Conservation (phyloP, 352 stramenopile genomes). For the Phytophthora melonis region DNA sequence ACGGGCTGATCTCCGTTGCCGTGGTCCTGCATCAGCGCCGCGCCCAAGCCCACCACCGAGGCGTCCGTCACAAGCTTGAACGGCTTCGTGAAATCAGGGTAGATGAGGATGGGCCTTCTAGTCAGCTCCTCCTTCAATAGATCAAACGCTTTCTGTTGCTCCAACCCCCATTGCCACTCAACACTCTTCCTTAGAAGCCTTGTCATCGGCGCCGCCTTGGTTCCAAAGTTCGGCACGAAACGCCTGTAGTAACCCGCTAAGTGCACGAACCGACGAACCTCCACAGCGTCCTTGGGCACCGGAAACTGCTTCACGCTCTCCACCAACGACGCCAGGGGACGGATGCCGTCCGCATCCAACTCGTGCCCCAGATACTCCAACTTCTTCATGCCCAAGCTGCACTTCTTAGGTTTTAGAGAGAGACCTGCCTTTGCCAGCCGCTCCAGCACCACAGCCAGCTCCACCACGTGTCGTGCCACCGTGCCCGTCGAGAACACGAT, state of each 20-base stretch:
- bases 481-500: too few relatives aligned
- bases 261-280: background rate
- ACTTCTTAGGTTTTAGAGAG: background rate
- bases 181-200: background rate
- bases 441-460: too few relatives aligned
- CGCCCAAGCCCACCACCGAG: too few relatives aligned
- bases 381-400: background rate
- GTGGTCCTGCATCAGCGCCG: too few relatives aligned
- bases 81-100: too few relatives aligned
- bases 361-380: background rate
- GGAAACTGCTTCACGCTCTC: background rate
- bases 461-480: too few relatives aligned
- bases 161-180: background rate
- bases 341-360: background rate
- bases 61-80: too few relatives aligned
- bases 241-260: too few relatives aligned
- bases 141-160: background rate
- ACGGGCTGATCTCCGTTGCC: too few relatives aligned
- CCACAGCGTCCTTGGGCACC: background rate
- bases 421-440: background rate
- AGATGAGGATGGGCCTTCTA: too few relatives aligned
- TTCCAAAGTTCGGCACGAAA: background rate
- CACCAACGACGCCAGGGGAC: background rate
- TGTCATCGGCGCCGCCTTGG: background rate
- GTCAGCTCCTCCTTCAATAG: too few relatives aligned